Percentiles rank a stretch among this genome's conserved stretches.
These are phyloP conservation scores for Carex parvula DNA, from an alignment of 176 grass and related monocot species.

Conservation along the genomic window DNA sequence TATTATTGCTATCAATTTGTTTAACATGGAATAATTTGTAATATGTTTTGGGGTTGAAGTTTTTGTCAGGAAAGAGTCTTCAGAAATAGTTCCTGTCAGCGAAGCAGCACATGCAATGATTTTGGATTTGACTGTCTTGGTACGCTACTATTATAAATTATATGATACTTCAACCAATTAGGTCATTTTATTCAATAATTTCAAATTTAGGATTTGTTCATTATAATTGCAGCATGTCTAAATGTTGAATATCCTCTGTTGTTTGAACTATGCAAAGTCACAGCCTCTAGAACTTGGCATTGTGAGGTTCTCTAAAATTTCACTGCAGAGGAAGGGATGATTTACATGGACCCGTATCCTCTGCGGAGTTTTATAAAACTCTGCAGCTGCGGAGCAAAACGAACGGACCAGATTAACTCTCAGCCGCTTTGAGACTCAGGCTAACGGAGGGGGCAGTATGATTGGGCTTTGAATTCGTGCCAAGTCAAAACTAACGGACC, in stretches of 20 bases:
- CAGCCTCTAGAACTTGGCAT: constrained; percentile 65
- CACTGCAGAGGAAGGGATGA: constrained; percentile 91
- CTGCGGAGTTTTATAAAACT: too few relatives aligned
- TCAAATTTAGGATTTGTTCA: too few relatives aligned
- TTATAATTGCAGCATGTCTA: constrained; percentile 50
- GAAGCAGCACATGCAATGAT: background rate
- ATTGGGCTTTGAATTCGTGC: too few relatives aligned
- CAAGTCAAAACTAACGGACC: too few relatives aligned
- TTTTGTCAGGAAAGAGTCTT: background rate
- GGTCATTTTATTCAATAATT: background rate
- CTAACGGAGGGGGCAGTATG: too few relatives aligned
- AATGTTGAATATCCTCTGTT: constrained; percentile 91
- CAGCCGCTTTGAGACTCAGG: too few relatives aligned
- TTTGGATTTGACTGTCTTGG: constrained; percentile 57
- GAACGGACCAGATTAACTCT: too few relatives aligned
- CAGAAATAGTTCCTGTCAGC: background rate
- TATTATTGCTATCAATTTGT: background rate
- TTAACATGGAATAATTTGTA: background rate
- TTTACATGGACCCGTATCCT: too few relatives aligned
- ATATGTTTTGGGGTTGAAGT: background rate
- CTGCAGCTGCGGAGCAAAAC: too few relatives aligned
- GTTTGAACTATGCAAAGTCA: constrained; percentile 73
- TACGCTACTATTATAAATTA: constrained; percentile 31
- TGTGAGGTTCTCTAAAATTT: constrained; percentile 94
- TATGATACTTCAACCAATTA: background rate